These are phyloP conservation scores for Schizophyllum amplum DNA, from an alignment of 1,284 basidiomycete species.

Conservation along the genomic window DNA sequence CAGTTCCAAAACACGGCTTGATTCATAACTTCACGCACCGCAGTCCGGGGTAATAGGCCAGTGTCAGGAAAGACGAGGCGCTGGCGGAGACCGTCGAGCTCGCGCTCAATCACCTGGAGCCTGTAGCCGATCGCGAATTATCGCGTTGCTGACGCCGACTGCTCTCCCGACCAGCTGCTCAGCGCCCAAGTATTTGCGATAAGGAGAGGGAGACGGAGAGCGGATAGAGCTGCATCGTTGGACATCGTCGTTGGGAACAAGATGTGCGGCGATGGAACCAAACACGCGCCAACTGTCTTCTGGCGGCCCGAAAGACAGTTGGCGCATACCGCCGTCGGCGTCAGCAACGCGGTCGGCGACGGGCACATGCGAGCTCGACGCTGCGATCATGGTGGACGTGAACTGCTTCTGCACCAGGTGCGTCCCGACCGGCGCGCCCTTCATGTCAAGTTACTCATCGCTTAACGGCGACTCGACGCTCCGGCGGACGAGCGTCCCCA, in stretches of 20 bases:
- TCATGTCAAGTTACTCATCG: too few relatives aligned
- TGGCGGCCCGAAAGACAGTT: too few relatives aligned
- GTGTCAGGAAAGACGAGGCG: conserved; percentile 21
- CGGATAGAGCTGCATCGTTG: background rate
- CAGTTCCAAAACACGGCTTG: background rate
- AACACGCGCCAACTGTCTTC: too few relatives aligned
- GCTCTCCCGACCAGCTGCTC: background rate
- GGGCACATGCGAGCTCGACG: too few relatives aligned
- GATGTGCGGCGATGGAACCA: background rate
- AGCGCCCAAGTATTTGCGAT: background rate
- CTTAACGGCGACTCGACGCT: too few relatives aligned
- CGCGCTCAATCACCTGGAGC: conserved; percentile 1
- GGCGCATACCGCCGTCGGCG: too few relatives aligned
- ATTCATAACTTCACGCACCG: conserved; percentile 16
- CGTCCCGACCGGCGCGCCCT: too few relatives aligned
- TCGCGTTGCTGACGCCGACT: background rate
- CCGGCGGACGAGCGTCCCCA: too few relatives aligned
- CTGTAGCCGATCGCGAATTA: background rate
- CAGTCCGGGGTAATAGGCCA: conserved; percentile 24
- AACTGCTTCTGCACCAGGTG: too few relatives aligned
- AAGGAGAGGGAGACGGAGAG: background rate
- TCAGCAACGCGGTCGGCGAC: too few relatives aligned
- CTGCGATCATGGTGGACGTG: too few relatives aligned
- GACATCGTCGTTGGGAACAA: background rate
- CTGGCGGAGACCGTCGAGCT: conserved; percentile 14